These are phyloP conservation scores for Rhizopus sp. DNA, from an alignment of 371 early-diverging fungal species.

Conservation along the genomic window DNA sequence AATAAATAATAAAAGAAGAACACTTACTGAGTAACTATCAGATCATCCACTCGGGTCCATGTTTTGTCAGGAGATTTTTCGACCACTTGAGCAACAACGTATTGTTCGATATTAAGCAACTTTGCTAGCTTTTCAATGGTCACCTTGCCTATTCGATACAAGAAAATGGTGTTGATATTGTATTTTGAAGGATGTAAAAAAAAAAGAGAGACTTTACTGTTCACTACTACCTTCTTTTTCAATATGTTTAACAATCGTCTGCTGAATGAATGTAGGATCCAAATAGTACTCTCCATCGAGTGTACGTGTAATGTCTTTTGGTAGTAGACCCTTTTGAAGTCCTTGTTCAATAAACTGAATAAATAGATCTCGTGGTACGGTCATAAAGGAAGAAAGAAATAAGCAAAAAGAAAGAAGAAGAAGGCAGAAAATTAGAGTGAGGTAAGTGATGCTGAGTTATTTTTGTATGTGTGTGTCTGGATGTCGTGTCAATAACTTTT, in stretches of 20 bases:
- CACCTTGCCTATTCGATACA: slow-evolving; percentile 14
- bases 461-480: neutral
- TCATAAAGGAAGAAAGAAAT: neutral
- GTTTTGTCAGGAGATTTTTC: neutral
- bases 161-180: neutral
- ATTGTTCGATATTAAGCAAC: slow-evolving; percentile 9
- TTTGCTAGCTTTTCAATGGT: slow-evolving; percentile 12
- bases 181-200: neutral
- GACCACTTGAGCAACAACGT: neutral
- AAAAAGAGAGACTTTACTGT: no score
- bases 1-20: slow-evolving; percentile 1
- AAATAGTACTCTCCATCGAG: slow-evolving; percentile 22
- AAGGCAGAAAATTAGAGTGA: neutral
- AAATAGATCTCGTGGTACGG: slow-evolving; percentile 13
- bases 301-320: slow-evolving; percentile 8
- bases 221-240: slow-evolving; percentile 9
- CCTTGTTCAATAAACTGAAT: slow-evolving; percentile 24
- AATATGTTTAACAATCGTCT: slow-evolving; percentile 4
- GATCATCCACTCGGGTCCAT: slow-evolving; percentile 21
- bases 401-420: neutral
- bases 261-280: slow-evolving; percentile 3
- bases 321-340: slow-evolving; percentile 10
- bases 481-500: neutral
- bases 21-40: slow-evolving; percentile 24
- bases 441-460: neutral